Percentiles rank a stretch among this genome's conserved stretches.
Evolutionary conservation across 257 asterid species (phyloP).

Genomic region (Primulina huaijiensis): DNA sequence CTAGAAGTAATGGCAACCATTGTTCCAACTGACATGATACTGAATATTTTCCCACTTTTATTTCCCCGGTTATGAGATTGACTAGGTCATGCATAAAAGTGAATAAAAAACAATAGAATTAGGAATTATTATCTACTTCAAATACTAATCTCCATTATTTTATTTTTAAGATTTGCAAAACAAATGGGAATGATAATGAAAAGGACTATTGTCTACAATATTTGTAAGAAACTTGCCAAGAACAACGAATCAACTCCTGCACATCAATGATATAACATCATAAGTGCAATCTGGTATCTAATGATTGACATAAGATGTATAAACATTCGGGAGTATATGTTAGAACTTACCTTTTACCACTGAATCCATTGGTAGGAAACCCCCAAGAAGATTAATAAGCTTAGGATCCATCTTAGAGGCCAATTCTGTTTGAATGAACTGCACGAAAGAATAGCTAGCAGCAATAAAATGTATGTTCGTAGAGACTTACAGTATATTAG

Average conservation of each 20-base stretch:
- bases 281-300: not conserved
- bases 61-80: slow-evolving; percentile 2
- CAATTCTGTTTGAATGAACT: slow-evolving; percentile 86
- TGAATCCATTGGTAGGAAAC: slow-evolving; percentile 79
- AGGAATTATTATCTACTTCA: not conserved
- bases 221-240: not conserved
- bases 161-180: too few species aligned
- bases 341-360: slow-evolving; percentile 59
- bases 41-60: slow-evolving; percentile 1
- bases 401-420: slow-evolving; percentile 43
- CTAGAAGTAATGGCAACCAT: slow-evolving; percentile 5
- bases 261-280: not conserved
- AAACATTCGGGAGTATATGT: not conserved
- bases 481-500: slow-evolving; percentile 4
- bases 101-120: too few species aligned
- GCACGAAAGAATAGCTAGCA: slow-evolving; percentile 32
- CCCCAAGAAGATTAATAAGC: slow-evolving; percentile 48
- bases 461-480: not conserved
- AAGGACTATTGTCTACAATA: too few species aligned
- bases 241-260: not conserved
- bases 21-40: slow-evolving; percentile 8
- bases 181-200: too few species aligned
- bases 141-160: too few species aligned
- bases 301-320: not conserved
- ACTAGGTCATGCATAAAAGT: not conserved